phyloP scores from a whole-genome alignment of 106 monocot species.

The Dendrobium huoshanense region DNA sequence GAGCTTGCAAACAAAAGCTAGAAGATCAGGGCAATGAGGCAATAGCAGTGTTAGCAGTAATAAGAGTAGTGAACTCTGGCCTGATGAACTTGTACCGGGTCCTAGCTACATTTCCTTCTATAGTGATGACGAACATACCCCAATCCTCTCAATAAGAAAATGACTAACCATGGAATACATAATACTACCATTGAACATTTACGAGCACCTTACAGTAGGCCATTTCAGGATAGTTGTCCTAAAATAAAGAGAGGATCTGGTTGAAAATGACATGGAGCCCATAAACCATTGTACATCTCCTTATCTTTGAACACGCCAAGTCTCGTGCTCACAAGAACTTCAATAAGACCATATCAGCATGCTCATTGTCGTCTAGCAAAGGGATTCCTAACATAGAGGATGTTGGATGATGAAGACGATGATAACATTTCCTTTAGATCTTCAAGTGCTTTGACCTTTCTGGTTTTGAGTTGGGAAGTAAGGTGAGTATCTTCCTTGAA shows the following conservation, averaged over 20 bases:
- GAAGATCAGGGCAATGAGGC: too few species aligned
- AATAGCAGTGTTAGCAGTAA: too few species aligned
- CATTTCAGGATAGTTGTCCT: constrained; percentile 94
- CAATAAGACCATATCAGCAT: constrained; percentile 56
- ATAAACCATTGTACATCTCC: constrained; percentile 39
- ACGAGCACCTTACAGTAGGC: constrained; percentile 79
- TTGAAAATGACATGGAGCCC: constrained; percentile 66
- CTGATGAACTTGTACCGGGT: constrained; percentile 81
- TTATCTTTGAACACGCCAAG: constrained; percentile 53
- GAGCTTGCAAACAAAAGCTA: too few species aligned
- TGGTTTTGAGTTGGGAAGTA: constrained; percentile 25
- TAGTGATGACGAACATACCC: constrained; percentile 84
- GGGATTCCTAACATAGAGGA: constrained; percentile 29
- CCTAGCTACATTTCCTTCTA: constrained; percentile 71
- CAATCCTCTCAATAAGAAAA: constrained; percentile 78
- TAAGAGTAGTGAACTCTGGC: constrained; percentile 35
- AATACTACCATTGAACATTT: constrained; percentile 75
- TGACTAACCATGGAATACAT: constrained; percentile 78
- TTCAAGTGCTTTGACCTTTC: constrained; percentile 30
- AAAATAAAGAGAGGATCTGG: constrained; percentile 69
- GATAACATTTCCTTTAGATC: constrained; percentile 34
- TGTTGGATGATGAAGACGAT: constrained; percentile 13
- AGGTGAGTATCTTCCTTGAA: constrained; percentile 80
- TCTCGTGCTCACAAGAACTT: constrained; percentile 57
- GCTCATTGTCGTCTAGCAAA: constrained; percentile 21